phyloP scores from a whole-genome alignment of 2,329 filamentous ascomycete genomes.

The Emydomyces testavorans region DNA sequence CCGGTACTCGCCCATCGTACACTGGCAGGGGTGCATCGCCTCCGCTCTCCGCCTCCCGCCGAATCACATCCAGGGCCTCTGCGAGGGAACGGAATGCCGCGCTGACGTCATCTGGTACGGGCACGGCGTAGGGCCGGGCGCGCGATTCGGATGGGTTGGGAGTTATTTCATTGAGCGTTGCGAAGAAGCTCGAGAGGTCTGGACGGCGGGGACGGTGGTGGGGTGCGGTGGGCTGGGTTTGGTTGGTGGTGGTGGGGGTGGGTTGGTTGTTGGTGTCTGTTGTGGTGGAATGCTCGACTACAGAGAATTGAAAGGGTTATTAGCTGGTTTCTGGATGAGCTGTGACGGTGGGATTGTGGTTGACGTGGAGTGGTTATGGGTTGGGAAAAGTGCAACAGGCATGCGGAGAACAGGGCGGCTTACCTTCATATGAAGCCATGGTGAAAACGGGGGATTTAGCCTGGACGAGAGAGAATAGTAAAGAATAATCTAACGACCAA shows the following conservation, averaged over 20 bases:
- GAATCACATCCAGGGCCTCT: conserved; percentile 50
- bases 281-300: conserved; percentile 35
- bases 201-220: conserved; percentile 42
- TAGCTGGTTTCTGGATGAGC: not conserved
- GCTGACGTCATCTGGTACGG: conserved; percentile 49
- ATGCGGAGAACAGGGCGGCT: not conserved
- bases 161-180: conserved; percentile 47
- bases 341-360: not conserved
- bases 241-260: conserved; percentile 21
- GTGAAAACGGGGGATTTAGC: conserved; percentile 11
- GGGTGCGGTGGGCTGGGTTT: conserved; percentile 13
- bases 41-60: conserved; percentile 30
- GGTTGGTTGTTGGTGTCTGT: conserved; percentile 18
- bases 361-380: not conserved
- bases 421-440: conserved; percentile 37
- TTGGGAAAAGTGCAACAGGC: not conserved
- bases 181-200: conserved; percentile 55
- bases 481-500: not conserved
- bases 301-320: not conserved
- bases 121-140: conserved; percentile 47
- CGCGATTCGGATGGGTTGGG: conserved; percentile 39
- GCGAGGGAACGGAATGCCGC: conserved; percentile 50
- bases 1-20: conserved; percentile 33
- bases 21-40: conserved; percentile 28
- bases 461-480: not conserved